Evolutionary conservation across 1,284 basidiomycete genomes (phyloP), one percentile per base, ranked within the genome.

Genomic region (Apiotrichum sp.): DNA sequence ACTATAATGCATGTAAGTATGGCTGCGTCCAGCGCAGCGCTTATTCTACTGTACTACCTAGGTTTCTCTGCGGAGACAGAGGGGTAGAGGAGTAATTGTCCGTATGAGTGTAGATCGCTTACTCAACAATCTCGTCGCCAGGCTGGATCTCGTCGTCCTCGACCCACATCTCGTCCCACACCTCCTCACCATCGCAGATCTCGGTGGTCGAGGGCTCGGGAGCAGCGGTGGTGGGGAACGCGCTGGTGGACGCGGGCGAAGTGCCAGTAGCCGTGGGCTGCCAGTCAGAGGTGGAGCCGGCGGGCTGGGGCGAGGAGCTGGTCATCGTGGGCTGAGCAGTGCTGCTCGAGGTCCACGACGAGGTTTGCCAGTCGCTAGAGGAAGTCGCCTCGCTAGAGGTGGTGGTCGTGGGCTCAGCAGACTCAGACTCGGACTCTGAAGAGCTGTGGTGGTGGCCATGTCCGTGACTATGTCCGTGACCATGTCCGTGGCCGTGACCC

Each of bases 91-190:
- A 34, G 31, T 16, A 35, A 36, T 35, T 8, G 46, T 47, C 13
- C 11, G 6, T 14, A 9, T 38, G 32, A 5, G 22, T 33, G 10
- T 13, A 11, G 8, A n/a, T 29, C 29, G 7, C 32, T 53, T 59
- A 59, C 29, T 35, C 33, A 38, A 59, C 43, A 39, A 68, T 57
- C 53, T 62, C 61, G 58, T 62, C 64, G 6, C 55, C 65, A 8
- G 55, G 56, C 13, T 59, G 58, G 39, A 69, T 65, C 45, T 69
- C 67, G 44, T 57, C 52, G 47, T 67, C 65, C 49, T 63, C 38
- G 16, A 69, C 67, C 67, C 67, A 69, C 42, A 69, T 54, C 49
- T 65, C 65, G 54, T 69, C 67, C 47, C 56, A 69, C 47, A 67
- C 67, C 45, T 61, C 61, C 47, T 64, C 61, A 38, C 59, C 56